These are phyloP conservation scores for Ophiostoma himal-ulmi DNA, from an alignment of 2,329 filamentous ascomycete species.

Conservation along the genomic window DNA sequence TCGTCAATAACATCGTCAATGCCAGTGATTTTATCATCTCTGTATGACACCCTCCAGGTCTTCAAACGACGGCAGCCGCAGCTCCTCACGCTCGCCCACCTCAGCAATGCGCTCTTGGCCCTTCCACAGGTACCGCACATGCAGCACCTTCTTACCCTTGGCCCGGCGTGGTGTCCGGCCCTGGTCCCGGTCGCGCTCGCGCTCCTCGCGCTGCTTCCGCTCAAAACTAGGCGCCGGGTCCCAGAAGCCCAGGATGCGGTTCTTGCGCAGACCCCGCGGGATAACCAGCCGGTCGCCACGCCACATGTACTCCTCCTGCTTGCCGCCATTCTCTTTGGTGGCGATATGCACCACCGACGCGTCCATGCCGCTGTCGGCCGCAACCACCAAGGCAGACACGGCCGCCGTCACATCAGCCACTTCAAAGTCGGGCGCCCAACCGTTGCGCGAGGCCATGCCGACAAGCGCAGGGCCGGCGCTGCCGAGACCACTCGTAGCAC, in stretches of 20 bases:
- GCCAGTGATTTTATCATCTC: background rate
- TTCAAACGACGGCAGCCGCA: constrained; percentile 32
- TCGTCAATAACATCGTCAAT: background rate
- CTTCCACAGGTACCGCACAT: constrained; percentile 41
- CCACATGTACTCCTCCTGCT: constrained; percentile 27
- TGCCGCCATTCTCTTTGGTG: background rate
- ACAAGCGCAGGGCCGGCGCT: constrained; percentile 27
- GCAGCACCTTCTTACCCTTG: constrained; percentile 39
- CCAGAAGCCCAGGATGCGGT: constrained; percentile 46
- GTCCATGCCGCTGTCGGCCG: constrained; percentile 28
- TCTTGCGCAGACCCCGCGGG: constrained; percentile 40
- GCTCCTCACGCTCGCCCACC: constrained; percentile 35
- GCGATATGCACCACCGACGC: background rate
- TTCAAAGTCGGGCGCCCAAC: constrained; percentile 32
- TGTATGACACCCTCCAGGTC: background rate
- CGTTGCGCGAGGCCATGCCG: constrained; percentile 29
- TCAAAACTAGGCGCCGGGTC: constrained; percentile 40
- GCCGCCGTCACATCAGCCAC: constrained; percentile 47
- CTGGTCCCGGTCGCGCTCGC: background rate
- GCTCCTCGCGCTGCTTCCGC: background rate
- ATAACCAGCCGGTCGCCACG: constrained; percentile 28
- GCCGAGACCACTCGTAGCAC: constrained; percentile 1
- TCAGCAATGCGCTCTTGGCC: constrained; percentile 35
- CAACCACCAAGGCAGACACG: constrained; percentile 40
- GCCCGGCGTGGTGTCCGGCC: background rate